phyloP scores from a whole-genome alignment of 1,284 basidiomycete species.

The Athelia sp. region DNA sequence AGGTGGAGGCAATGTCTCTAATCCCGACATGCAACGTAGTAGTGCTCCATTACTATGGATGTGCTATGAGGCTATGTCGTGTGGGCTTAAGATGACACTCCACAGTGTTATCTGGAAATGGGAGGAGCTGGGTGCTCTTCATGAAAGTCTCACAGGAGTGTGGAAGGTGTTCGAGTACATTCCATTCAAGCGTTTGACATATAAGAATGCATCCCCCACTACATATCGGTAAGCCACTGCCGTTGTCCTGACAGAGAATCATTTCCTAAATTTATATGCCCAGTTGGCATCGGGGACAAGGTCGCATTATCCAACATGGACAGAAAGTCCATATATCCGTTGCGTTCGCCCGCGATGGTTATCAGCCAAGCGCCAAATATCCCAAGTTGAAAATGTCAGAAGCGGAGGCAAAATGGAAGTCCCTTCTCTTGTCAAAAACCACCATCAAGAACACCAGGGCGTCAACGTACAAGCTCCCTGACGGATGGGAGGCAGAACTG shows the following conservation, averaged over 20 bases:
- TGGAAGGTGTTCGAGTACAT: background rate
- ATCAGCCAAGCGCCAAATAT: background rate
- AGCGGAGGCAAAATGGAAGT: no score
- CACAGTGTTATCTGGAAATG: background rate
- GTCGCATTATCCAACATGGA: slow-evolving; percentile 1
- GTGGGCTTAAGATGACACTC: slow-evolving; percentile 1
- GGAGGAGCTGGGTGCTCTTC: background rate
- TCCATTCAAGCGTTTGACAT: background rate
- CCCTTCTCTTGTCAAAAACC: no score
- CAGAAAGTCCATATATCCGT: slow-evolving; percentile 5
- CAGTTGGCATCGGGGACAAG: background rate
- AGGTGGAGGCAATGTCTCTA: slow-evolving; percentile 2
- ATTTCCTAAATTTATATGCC: background rate
- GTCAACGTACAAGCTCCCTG: background rate
- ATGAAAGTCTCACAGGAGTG: background rate
- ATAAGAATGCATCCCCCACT: background rate
- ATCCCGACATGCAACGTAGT: background rate
- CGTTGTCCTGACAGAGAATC: background rate
- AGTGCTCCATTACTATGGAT: slow-evolving; percentile 3
- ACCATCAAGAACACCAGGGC: background rate
- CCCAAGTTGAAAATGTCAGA: background rate
- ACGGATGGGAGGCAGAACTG: no score
- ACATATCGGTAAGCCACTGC: background rate
- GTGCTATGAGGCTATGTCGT: slow-evolving; percentile 1
- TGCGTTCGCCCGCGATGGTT: slow-evolving; percentile 1